Base-by-base conservation (phyloP, 176 grass and related monocot genomes). In the Triticum monococcum region DNA sequence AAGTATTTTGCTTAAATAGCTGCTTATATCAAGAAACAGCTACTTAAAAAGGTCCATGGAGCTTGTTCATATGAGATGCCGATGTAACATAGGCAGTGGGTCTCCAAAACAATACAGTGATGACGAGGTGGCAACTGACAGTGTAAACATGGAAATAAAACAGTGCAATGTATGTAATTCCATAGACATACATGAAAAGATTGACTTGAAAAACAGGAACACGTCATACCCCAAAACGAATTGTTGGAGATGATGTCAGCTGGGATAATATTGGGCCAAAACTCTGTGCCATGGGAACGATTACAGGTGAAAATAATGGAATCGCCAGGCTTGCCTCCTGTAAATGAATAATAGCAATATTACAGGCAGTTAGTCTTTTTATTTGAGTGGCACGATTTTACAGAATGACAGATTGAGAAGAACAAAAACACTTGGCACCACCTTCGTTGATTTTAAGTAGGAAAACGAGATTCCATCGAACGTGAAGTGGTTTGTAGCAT, bases 221-320 rank as follows among this genome's bases (percentile, higher is more conserved):
- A 81, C 54, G 60, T 59, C 88, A 36, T 77, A 98, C 97, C 86
- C 97, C 97, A 72, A 83, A 84, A 54, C 90, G 97, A 52, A 98
- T 81, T 64, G 97, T 94, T 57, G 87, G 92, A 84, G 87, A 98
- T 65, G 97, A 88, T 41, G 85, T 94, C 48, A 98, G 74, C 85
- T 98, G 97, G 20, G 94, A 91, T 33, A 98, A 72, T 91, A 98
- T 88, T 0, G 97, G 97, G 48, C 97, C 97, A 85, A 98, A 94
- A 86, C 94, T 91, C 87, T 98, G 97, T 72, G 97, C 97, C 92
- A 98, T 85, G 25, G 97, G 94, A 46, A 96, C 97, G 78, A 98
- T 98, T 64, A 98, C 94, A 64, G 97, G 97, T 56, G 94, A 98
- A 89, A 98, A 96, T 74, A 98, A 89, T 54, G 97, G 97, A 59